A percentile compares a stretch with the other conserved stretches of the same genome.
Conservation (phyloP, 2,329 filamentous ascomycete genomes). For the Orbilia oligospora region DNA sequence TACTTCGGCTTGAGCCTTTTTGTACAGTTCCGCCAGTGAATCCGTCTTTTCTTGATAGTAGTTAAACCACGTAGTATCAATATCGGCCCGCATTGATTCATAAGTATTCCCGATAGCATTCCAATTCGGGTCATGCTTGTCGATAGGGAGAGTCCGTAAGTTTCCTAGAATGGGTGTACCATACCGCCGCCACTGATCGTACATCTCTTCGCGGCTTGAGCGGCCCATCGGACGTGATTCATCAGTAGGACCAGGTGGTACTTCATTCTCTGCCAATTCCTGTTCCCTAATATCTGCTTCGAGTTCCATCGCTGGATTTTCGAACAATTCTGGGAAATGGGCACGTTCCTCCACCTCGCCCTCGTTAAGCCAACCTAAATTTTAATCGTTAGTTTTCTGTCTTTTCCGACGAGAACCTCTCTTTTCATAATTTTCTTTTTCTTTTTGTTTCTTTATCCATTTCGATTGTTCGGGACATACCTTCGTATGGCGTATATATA, state of each 20-base stretch:
- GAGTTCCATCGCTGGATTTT: constrained; percentile 13
- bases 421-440: too few relatives aligned
- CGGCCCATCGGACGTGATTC: neutral
- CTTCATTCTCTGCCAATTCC: neutral
- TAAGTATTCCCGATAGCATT: neutral
- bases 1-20: neutral
- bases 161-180: constrained; percentile 34
- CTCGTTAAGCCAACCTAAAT: constrained; percentile 23
- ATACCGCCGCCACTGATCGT: constrained; percentile 19
- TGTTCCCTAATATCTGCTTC: neutral
- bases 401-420: too few relatives aligned
- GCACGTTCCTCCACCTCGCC: constrained; percentile 17
- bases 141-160: constrained; percentile 17
- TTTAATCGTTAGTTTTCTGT: too few relatives aligned
- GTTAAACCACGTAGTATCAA: neutral
- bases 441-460: too few relatives aligned
- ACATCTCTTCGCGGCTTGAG: neutral
- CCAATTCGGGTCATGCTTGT: constrained; percentile 25
- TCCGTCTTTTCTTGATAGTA: neutral
- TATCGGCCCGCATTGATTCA: neutral
- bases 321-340: constrained; percentile 33
- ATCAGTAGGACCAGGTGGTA: neutral
- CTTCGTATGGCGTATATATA: neutral
- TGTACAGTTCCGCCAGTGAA: neutral
- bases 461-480: neutral